Evolutionary conservation across 371 early-diverging fungal species (phyloP), one percentile per base, ranked within the genome.

Genomic region (Syncephalastrum sp.): DNA sequence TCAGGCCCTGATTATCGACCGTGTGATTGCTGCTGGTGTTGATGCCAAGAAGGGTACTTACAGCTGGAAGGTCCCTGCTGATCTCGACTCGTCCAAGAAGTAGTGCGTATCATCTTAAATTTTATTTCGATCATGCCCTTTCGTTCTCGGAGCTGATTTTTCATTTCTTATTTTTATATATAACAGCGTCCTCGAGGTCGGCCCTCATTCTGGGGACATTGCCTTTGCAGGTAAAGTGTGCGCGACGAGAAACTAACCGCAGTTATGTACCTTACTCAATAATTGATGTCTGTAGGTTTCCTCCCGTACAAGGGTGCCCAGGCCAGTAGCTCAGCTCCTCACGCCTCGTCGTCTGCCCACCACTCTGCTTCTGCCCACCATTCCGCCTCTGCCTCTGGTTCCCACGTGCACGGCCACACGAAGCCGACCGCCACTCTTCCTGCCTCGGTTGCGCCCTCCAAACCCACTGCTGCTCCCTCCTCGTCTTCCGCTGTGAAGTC

Each of bases 101-200:
- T 77, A 74, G 68, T 64, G 57, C 50, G 65, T 57, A 6, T 12
- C 19, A 24, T 33, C 38, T 2, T 33, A 24, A 47, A 5, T 16
- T 16, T 17, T 42, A 23, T 41, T 25, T 45, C 21, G 6, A 23
- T 50, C 24, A 5, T n/a, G 50, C 16, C 16, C 15, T 42, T 27
- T 6, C 7, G 38, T 33, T 33, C 38, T 33, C 12, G 38, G 38
- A 33, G 38, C 38, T 33, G 38, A 33, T 10, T 33, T 56, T 56
- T 47, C 12, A 49, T 64, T n/a, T 46, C 17, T 41, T n/a, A 19
- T 29, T n/a, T 19, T 21, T 41, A 27, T 47, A 27, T 46, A 7
- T 43, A 51, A n/a, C 47, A 75, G 75, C 57, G 77, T 77, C 17
- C 57, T 77, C 42, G 77, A 77, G 58, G 63, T 74, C 43, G 74